A percentile compares a stretch with the other conserved stretches of the same genome.
These are phyloP conservation scores for Taiwanofungus camphoratus DNA, from an alignment of 1,284 basidiomycete genomes.

Conservation along the genomic window DNA sequence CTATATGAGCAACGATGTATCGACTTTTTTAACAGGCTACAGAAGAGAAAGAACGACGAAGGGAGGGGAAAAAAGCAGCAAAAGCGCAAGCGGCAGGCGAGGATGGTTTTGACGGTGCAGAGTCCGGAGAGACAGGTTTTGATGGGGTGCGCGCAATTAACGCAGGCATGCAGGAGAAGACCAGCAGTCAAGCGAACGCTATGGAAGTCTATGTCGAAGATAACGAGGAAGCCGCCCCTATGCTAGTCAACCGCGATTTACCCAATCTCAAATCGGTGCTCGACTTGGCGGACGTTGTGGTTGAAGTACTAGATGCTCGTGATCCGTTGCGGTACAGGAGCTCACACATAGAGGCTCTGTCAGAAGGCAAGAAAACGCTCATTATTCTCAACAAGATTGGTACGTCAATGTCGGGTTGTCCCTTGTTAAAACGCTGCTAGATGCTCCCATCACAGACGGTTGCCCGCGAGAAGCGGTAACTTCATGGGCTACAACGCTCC, in stretches of 20 bases:
- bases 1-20: neutral
- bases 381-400: conserved; percentile 87
- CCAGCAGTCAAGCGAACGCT: conserved; percentile 18
- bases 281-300: conserved; percentile 77
- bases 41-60: conserved; percentile 65
- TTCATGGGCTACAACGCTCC: conserved; percentile 71
- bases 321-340: conserved; percentile 76
- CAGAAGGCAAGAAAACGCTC: conserved; percentile 50
- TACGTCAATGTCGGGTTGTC: conserved; percentile 30
- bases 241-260: conserved; percentile 65
- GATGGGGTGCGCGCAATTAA: conserved; percentile 15
- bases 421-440: conserved; percentile 5
- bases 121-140: conserved; percentile 18
- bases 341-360: conserved; percentile 55
- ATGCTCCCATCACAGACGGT: conserved; percentile 51
- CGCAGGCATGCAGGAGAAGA: conserved; percentile 18
- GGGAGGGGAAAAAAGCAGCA: conserved; percentile 52
- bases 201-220: conserved; percentile 26
- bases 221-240: conserved; percentile 45
- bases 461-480: conserved; percentile 80
- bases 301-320: conserved; percentile 83
- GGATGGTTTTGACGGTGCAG: conserved; percentile 28
- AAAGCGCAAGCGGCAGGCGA: conserved; percentile 23
- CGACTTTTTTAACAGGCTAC: conserved; percentile 57
- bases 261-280: conserved; percentile 69